Base-by-base conservation (phyloP, 768 basidiomycete species). In the Dioszegia hungarica region DNA sequence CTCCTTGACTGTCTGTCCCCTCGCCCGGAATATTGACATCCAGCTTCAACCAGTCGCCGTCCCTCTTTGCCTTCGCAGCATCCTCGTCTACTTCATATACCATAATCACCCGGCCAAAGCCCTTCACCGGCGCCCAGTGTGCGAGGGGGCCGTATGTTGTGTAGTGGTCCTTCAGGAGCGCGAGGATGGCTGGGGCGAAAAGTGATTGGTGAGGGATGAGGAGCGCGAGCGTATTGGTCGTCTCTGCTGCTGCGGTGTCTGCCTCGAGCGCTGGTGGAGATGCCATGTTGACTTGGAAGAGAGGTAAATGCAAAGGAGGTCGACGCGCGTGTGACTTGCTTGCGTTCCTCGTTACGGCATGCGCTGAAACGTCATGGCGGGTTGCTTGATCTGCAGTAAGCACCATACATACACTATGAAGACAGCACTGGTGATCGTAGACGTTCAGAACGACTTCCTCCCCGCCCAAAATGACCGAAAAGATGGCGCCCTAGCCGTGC, bases 381-480 rank as follows among this genome's bases (percentile, higher is more conserved):
- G n/a, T n/a, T n/a, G n/a, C n/a, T n/a, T n/a, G n/a, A n/a, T n/a
- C n/a, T n/a, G n/a, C n/a, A n/a, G 38, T 39, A 39, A 17, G 15
- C 17, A 5, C 4, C 6, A 15, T 39, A 39, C 38, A 39, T 39
- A 39, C 20, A 46, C 15, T 17, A 67, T 71, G 66, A 66, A 56
- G 39, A 74, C 68, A 29, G 88, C 85, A 0, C 79, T 90, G 20
- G 67, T 89, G 49, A 81, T 90, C 53, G 78, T 90, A 34, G 89
- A 91, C 69, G 81, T 89, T 74, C 90, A 93, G 72, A 82, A 88
- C 68, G 90, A 93, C 73, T 93, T 93, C 66, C 81, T 90, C 25
- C 80, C 80, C 1, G 78, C 78, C 0, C 34, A 36, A 38, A 17
- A 14, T 10, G 49, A 34, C 6, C 20, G 49, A 19, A 12, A 33